phyloP scores from a whole-genome alignment of 2,329 filamentous ascomycete species.

The Diaporthe amygdali region DNA sequence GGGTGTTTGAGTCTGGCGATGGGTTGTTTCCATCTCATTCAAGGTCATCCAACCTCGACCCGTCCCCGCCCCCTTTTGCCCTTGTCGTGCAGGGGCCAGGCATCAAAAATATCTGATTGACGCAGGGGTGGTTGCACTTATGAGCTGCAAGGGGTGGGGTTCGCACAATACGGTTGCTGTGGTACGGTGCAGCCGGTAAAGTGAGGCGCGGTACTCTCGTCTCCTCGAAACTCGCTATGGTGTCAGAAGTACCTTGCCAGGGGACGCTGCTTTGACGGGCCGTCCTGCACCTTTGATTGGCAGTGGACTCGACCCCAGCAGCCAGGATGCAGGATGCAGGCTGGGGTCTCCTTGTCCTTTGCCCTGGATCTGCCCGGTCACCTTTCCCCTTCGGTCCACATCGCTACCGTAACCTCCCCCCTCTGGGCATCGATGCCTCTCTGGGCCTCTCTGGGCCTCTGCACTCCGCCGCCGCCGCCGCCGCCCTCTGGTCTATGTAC shows the following conservation, averaged over 20 bases:
- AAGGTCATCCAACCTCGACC: neutral
- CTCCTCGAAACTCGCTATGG: slow-evolving; percentile 3
- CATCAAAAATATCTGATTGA: slow-evolving; percentile 11
- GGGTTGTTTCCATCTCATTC: slow-evolving; percentile 13
- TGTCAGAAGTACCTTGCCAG: neutral
- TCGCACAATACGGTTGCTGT: neutral
- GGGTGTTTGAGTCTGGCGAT: neutral
- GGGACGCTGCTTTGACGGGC: neutral
- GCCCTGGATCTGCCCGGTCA: neutral
- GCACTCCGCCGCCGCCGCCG: neutral
- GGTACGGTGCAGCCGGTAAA: neutral
- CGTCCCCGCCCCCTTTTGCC: slow-evolving; percentile 14
- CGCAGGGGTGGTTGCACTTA: slow-evolving; percentile 2
- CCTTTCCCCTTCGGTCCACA: slow-evolving; percentile 9
- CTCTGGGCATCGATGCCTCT: neutral
- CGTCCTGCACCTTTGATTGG: slow-evolving; percentile 4
- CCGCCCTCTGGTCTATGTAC: neutral
- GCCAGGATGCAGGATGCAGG: neutral
- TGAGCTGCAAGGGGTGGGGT: neutral
- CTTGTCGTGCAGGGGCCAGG: slow-evolving; percentile 6
- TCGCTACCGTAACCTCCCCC: neutral
- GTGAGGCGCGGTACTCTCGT: neutral
- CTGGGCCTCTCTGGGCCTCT: slow-evolving; percentile 4
- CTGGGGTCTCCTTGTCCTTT: neutral
- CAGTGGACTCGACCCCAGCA: slow-evolving; percentile 12